Percentiles rank a stretch among this genome's conserved stretches.
These are phyloP conservation scores for Didymella glomerata DNA, from an alignment of 2,329 filamentous ascomycete species.

Conservation along the genomic window DNA sequence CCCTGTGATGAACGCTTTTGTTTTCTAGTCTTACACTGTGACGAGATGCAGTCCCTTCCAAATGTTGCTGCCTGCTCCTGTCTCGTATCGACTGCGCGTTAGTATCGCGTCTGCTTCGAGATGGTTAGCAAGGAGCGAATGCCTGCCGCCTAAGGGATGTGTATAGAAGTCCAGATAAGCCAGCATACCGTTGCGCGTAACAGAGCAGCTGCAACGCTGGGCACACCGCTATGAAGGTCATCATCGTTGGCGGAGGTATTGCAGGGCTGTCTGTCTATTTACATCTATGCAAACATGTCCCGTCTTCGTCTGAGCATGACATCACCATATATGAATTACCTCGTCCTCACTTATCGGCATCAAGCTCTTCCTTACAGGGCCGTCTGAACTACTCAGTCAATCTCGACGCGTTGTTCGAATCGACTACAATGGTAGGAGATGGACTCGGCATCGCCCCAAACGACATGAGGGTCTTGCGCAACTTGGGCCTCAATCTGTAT, in stretches of 20 bases:
- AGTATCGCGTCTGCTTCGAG: neutral
- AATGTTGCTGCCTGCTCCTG: slow-evolving; percentile 6
- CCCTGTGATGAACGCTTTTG: neutral
- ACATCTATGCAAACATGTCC: slow-evolving; percentile 38
- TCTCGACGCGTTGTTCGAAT: slow-evolving; percentile 4
- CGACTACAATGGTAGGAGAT: slow-evolving; percentile 19
- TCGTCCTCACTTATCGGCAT: neutral
- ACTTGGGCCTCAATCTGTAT: slow-evolving; percentile 29
- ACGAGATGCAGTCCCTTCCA: no score
- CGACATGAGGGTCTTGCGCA: slow-evolving; percentile 34
- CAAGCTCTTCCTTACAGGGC: neutral
- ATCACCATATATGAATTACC: slow-evolving; percentile 23
- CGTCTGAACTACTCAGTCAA: neutral
- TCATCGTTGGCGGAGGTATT: slow-evolving; percentile 29
- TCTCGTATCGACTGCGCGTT: neutral
- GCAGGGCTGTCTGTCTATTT: slow-evolving; percentile 33
- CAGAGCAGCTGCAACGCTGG: neutral
- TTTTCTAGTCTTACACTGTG: neutral
- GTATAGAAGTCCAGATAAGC: neutral
- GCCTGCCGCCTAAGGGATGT: slow-evolving; percentile 5
- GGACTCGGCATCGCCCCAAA: slow-evolving; percentile 43
- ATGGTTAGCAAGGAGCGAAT: neutral
- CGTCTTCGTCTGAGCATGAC: slow-evolving; percentile 17
- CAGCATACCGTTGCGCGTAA: neutral
- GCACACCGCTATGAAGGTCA: slow-evolving; percentile 14